phyloP scores from a whole-genome alignment of 805 yeast genomes.

The Komagataella phaffii region DNA sequence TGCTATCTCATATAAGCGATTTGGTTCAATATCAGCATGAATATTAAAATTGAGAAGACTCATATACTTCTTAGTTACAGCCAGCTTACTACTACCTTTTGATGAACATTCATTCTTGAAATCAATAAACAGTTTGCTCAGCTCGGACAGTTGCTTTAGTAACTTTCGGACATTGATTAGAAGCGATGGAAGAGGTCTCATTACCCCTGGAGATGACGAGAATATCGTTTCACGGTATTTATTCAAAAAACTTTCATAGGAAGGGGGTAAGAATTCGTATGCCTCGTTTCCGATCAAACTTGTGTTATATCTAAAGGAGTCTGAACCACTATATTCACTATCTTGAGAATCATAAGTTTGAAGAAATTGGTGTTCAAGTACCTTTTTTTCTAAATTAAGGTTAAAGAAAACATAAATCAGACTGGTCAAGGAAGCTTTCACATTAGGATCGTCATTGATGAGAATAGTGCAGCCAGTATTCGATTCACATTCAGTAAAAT shows the following conservation, averaged over 20 bases:
- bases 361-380: constrained; percentile 58
- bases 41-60: constrained; percentile 6
- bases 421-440: constrained; percentile 72
- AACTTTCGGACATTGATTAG: constrained; percentile 9
- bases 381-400: constrained; percentile 63
- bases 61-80: constrained; percentile 3
- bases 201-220: constrained; percentile 79
- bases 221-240: constrained; percentile 14
- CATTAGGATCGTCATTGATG: constrained; percentile 43
- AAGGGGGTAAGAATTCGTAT: constrained; percentile 5
- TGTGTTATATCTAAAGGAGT: constrained; percentile 1
- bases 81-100: not conserved
- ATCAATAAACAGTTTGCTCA: constrained; percentile 14
- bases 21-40: constrained; percentile 9
- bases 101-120: constrained; percentile 4
- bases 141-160: constrained; percentile 15
- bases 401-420: constrained; percentile 71
- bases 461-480: constrained; percentile 76
- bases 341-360: constrained; percentile 24
- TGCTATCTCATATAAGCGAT: constrained; percentile 23
- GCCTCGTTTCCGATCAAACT: constrained; percentile 5
- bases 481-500: constrained; percentile 62
- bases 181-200: constrained; percentile 48
- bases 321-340: not conserved
- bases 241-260: constrained; percentile 1